phyloP scores from a whole-genome alignment of 495 filamentous ascomycete species.

The Penicillium canescens region DNA sequence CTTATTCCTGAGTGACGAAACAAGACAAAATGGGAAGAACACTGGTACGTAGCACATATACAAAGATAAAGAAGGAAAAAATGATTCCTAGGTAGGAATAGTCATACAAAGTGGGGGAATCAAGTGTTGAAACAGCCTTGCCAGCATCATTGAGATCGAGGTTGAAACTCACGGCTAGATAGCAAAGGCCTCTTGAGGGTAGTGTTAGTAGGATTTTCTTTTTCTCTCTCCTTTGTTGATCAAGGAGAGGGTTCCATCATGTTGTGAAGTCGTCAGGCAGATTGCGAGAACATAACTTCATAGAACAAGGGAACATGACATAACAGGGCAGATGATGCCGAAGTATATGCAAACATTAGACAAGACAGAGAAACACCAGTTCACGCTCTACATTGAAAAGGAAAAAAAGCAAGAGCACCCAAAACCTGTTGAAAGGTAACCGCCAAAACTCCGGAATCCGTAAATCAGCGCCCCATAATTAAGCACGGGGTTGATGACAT shows the following conservation, averaged over 20 bases:
- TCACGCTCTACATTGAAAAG: conserved; percentile 10
- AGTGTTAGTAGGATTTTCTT: conserved; percentile 14
- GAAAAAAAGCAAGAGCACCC: conserved; percentile 5
- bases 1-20: neutral
- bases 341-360: conserved; percentile 15
- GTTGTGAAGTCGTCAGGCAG: neutral
- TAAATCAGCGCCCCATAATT: conserved; percentile 1
- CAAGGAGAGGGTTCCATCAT: neutral
- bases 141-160: conserved; percentile 16
- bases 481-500: neutral
- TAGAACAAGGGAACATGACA: neutral
- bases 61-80: conserved; percentile 12
- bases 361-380: conserved; percentile 8
- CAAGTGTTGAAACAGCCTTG: conserved; percentile 38
- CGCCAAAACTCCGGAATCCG: conserved; percentile 41
- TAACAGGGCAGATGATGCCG: neutral
- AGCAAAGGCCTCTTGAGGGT: conserved; percentile 12
- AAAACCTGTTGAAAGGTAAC: conserved; percentile 41
- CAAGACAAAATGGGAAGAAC: neutral
- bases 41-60: conserved; percentile 2
- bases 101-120: conserved; percentile 14
- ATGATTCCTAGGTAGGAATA: conserved; percentile 12
- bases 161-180: neutral
- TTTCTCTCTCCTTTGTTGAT: neutral
- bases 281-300: neutral